Evolutionary conservation across 1,139 yeast species (phyloP).

Genomic region (Pichia sp.): DNA sequence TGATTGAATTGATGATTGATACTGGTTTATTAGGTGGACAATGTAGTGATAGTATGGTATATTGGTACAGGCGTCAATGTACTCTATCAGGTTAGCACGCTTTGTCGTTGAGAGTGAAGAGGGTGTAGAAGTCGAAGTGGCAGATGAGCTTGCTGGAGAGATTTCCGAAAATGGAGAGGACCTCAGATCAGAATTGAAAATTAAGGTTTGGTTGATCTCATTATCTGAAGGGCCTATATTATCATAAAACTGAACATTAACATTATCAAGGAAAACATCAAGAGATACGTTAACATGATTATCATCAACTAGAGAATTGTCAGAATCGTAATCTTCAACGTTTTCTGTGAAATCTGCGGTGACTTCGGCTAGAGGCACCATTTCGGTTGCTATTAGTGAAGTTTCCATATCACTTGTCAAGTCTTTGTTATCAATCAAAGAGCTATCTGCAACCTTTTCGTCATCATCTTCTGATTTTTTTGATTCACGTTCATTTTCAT

Average conservation of each 20-base stretch:
- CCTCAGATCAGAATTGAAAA: conserved; percentile 3
- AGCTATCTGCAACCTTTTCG: background rate
- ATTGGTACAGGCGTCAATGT: conserved; percentile 27
- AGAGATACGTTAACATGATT: conserved; percentile 27
- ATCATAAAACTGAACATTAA: conserved; percentile 30
- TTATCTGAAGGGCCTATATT: conserved; percentile 29
- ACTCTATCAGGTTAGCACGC: conserved; percentile 21
- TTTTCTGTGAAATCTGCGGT: conserved; percentile 17
- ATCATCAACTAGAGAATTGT: conserved; percentile 24
- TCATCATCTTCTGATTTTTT: background rate
- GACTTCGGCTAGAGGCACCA: conserved; percentile 30
- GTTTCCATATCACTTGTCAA: conserved; percentile 14
- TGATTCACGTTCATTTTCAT: background rate
- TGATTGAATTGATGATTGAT: conserved; percentile 25
- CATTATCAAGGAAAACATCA: conserved; percentile 27
- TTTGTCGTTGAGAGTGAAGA: background rate
- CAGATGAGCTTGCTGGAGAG: conserved; percentile 5
- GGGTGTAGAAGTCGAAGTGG: conserved; percentile 12
- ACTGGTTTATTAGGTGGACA: conserved; percentile 29
- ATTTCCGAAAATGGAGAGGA: conserved; percentile 6
- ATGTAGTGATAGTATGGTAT: conserved; percentile 29
- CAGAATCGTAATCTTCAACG: conserved; percentile 22
- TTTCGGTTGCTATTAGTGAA: conserved; percentile 26
- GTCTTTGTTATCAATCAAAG: conserved; percentile 4
- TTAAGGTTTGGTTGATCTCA: conserved; percentile 18